phyloP scores from a whole-genome alignment of 2,329 filamentous ascomycete species.

The Aspergillus cejpii region DNA sequence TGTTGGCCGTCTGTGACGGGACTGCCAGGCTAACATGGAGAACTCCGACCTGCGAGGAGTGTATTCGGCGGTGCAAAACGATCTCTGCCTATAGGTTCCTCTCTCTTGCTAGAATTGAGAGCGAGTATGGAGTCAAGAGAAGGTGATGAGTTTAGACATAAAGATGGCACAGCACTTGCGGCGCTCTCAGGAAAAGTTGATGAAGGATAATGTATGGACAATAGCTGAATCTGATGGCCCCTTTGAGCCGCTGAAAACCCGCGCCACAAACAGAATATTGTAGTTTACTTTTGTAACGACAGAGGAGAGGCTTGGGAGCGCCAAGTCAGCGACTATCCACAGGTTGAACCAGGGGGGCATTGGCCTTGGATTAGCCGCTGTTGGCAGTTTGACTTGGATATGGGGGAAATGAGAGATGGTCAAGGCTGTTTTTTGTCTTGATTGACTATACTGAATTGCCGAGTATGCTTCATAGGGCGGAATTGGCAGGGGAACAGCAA shows the following conservation, averaged over 20 bases:
- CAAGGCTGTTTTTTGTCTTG: background rate
- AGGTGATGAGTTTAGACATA: slow-evolving; percentile 4
- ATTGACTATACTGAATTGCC: background rate
- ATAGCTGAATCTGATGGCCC: background rate
- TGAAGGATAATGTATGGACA: slow-evolving; percentile 2
- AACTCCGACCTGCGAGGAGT: background rate
- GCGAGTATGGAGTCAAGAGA: slow-evolving; percentile 1
- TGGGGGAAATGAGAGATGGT: slow-evolving; percentile 1
- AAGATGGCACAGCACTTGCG: slow-evolving; percentile 11
- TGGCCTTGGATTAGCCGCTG: slow-evolving; percentile 23
- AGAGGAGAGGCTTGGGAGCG: slow-evolving; percentile 18
- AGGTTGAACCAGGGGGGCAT: slow-evolving; percentile 10
- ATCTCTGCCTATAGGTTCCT: slow-evolving; percentile 18
- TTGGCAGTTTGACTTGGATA: slow-evolving; percentile 14
- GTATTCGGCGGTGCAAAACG: slow-evolving; percentile 10
- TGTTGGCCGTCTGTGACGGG: slow-evolving; percentile 2
- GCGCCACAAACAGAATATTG: slow-evolving; percentile 7
- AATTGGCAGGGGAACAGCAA: background rate
- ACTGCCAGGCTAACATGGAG: background rate
- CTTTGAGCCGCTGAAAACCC: slow-evolving; percentile 14
- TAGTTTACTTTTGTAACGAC: slow-evolving; percentile 11
- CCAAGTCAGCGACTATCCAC: slow-evolving; percentile 22
- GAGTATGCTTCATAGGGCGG: background rate
- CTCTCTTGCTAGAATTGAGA: slow-evolving; percentile 3
- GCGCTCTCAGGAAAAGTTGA: slow-evolving; percentile 4